phyloP scores from a whole-genome alignment of 768 basidiomycete species.

The Hydnomerulius pinastri region DNA sequence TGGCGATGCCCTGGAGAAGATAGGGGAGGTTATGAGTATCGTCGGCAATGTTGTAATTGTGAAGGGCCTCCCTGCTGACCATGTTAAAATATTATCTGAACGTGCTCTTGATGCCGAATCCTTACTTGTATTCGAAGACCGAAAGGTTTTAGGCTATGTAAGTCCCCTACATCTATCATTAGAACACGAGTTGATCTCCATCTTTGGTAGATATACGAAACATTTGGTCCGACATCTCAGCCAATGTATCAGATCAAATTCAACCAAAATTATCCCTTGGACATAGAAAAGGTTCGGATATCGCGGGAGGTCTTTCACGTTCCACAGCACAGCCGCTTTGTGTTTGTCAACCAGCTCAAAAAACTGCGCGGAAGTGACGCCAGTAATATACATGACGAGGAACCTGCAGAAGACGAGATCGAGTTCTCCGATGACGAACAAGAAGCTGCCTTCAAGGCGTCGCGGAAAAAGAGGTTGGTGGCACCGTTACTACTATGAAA shows the following conservation, averaged over 20 bases:
- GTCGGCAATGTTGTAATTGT: conserved; percentile 75
- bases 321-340: conserved; percentile 76
- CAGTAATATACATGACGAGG: conserved; percentile 93
- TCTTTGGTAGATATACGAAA: conserved; percentile 76
- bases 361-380: conserved; percentile 87
- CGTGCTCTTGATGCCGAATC: conserved; percentile 86
- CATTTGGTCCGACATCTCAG: conserved; percentile 90
- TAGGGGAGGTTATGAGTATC: conserved; percentile 78
- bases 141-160: conserved; percentile 89
- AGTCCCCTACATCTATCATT: conserved; percentile 32
- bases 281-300: conserved; percentile 53
- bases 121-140: conserved; percentile 85
- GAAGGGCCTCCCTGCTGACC: conserved; percentile 53
- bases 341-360: conserved; percentile 75
- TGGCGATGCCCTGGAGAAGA: conserved; percentile 68
- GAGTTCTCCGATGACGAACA: conserved; percentile 97
- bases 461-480: conserved; percentile 59
- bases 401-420: conserved; percentile 83
- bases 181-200: conserved; percentile 15
- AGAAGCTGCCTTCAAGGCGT: conserved; percentile 71
- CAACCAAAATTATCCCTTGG: conserved; percentile 61
- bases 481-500: background rate
- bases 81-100: conserved; percentile 49
- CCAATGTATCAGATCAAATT: conserved; percentile 91
- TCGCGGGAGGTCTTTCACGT: conserved; percentile 80